Evolutionary conservation across 768 basidiomycete species (phyloP), one percentile per base, ranked within the genome.

Genomic region (Agrocybe chaxingu): DNA sequence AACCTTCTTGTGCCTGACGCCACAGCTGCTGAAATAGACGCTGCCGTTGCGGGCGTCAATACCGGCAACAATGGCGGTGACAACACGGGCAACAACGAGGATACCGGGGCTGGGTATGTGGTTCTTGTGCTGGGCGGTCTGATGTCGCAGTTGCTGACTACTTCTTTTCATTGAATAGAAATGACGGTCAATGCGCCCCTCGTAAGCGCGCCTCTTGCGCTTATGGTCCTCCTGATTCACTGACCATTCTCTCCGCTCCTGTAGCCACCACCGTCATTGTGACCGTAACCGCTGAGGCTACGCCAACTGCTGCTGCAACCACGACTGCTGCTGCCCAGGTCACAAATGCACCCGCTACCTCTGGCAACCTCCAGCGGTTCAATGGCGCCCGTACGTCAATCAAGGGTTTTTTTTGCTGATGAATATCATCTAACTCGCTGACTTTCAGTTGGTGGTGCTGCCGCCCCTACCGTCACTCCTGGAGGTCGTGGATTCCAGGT

Each of bases 1-100:
- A 82, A 82, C 61, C 71, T 83, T 18, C 64, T 83, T 36, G 80
- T 82, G 3, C 58, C 63, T 6, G 81, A 82, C 55, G 81, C 80
- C 1, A 79, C 82, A 10, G 72, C 68, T 3, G 81, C 66, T 24
- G 82, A 85, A 65, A 83, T 85, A 58, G 62, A 66, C 35, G 79
- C 79, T 47, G 82, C 79, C 31, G 77, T 76, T 16, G 71, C 61
- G 18, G 75, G 68, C 43, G 57, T 50, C 24, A 35, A 41, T 49
- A 36, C 7, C 24, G 34, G 35, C 42, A 43, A 45, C 30, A 47
- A 38, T 42, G 43, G 50, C n/a, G 35, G 30, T 4, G 42, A 40
- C 39, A 51, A 19, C 18, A 50, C 48, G 34, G 45, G 52, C 29
- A 48, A 42, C 10, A 35, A 33, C 33, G 10, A 42, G 12, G 13